Percentiles rank a stretch among this genome's conserved stretches.
phyloP scores from a whole-genome alignment of 441 rosid genomes.

The Croton setiger region DNA sequence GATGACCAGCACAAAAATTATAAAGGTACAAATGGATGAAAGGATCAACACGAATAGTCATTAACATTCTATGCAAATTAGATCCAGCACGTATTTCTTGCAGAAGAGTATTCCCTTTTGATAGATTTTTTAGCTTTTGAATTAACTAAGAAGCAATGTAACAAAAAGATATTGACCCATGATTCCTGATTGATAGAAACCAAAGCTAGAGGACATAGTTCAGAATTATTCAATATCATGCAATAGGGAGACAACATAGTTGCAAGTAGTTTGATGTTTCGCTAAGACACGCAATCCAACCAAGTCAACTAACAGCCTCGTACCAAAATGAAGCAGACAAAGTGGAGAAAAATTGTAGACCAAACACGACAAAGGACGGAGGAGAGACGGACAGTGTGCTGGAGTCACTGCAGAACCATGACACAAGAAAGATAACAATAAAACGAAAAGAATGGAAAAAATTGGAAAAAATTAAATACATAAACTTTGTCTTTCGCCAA shows the following conservation, averaged over 20 bases:
- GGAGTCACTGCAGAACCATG: background rate
- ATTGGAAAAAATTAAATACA: background rate
- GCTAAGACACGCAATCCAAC: background rate
- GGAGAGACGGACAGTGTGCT: background rate
- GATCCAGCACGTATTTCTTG: background rate
- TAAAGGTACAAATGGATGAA: background rate
- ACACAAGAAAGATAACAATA: background rate
- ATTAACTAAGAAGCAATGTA: background rate
- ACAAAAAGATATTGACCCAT: background rate
- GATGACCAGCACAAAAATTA: background rate
- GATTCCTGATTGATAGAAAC: background rate
- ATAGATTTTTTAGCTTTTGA: background rate
- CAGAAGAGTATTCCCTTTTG: background rate
- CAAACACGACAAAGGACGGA: background rate
- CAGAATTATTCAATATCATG: too few relatives aligned
- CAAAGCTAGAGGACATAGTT: background rate
- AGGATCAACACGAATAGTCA: background rate
- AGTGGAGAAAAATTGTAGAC: background rate
- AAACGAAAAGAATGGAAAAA: too few relatives aligned
- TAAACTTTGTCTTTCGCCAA: background rate
- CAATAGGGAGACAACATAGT: too few relatives aligned
- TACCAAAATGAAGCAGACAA: background rate
- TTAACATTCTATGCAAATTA: too few relatives aligned
- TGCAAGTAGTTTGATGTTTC: too few relatives aligned
- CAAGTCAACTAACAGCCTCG: background rate